A percentile compares a stretch with the other conserved stretches of the same genome.
Evolutionary conservation across 176 grass and related monocot species (phyloP).

Genomic region (Zea luxurians): DNA sequence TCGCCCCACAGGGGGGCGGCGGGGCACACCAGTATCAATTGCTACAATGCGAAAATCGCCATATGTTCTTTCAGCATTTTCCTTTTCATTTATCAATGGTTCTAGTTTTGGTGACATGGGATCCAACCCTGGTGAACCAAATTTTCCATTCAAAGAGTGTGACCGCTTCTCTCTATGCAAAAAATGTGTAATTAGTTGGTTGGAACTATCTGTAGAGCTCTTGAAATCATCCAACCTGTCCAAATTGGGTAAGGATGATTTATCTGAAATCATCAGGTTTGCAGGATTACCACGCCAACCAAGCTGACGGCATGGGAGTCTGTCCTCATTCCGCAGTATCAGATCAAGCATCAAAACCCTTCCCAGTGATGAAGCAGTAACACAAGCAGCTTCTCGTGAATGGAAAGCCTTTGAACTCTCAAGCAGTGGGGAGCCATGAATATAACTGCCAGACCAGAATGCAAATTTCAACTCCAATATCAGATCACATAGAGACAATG

Average conservation of each 20-base stretch:
- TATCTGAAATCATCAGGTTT: slow-evolving; percentile 81
- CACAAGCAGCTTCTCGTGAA: slow-evolving; percentile 52
- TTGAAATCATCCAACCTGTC: slow-evolving; percentile 41
- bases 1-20: slow-evolving; percentile 74
- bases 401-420: slow-evolving; percentile 84
- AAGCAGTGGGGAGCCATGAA: slow-evolving; percentile 88
- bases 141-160: slow-evolving; percentile 49
- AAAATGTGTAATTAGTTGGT: slow-evolving; percentile 43
- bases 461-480: slow-evolving; percentile 24
- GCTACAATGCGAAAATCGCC: slow-evolving; percentile 60
- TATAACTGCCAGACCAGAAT: slow-evolving; percentile 61
- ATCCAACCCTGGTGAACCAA: slow-evolving; percentile 36
- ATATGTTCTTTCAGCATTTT: slow-evolving; percentile 23
- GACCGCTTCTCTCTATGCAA: slow-evolving; percentile 55
- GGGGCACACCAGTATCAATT: slow-evolving; percentile 88
- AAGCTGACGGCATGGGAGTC: slow-evolving; percentile 85
- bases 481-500: slow-evolving; percentile 29
- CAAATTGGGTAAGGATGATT: slow-evolving; percentile 27
- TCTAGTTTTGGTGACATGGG: slow-evolving; percentile 37
- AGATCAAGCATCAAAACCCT: slow-evolving; percentile 89
- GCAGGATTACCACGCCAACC: slow-evolving; percentile 93
- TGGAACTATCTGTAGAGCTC: slow-evolving; percentile 25
- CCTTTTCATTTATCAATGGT: slow-evolving; percentile 34
- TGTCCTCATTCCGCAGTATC: slow-evolving; percentile 90
- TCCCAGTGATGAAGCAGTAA: slow-evolving; percentile 69